Conservation (phyloP, 2,329 filamentous ascomycete species). For the Talaromyces sp. region DNA sequence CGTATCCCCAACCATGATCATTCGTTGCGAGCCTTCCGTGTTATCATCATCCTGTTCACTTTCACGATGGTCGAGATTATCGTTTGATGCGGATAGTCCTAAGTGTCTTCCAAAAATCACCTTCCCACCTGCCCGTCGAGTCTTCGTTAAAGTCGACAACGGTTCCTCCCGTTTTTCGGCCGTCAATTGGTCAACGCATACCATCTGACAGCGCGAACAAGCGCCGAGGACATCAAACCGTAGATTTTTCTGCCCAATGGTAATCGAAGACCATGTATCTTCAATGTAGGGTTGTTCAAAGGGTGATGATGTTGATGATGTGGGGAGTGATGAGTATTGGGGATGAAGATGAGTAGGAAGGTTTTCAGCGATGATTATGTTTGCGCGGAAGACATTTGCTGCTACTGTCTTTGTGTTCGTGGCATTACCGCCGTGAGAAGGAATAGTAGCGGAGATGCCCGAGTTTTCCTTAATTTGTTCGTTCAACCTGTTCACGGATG, state of each 20-base stretch:
- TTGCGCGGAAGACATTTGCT: conserved; percentile 79
- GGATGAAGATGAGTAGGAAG: conserved; percentile 23
- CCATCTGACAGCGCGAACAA: conserved; percentile 91
- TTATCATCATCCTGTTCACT: conserved; percentile 16
- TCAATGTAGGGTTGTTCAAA: conserved; percentile 66
- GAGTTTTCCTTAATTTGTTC: conserved; percentile 59
- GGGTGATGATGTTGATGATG: not conserved
- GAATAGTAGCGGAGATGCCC: not conserved
- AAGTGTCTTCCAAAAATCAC: conserved; percentile 85
- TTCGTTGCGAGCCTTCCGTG: not conserved
- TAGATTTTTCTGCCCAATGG: conserved; percentile 53
- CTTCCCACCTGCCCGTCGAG: conserved; percentile 75
- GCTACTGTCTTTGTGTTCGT: conserved; percentile 54
- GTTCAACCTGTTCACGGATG: conserved; percentile 77
- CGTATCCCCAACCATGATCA: conserved; percentile 39
- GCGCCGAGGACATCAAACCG: conserved; percentile 66
- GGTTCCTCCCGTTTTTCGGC: conserved; percentile 77
- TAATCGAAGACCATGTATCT: conserved; percentile 69
- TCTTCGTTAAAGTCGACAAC: conserved; percentile 83
- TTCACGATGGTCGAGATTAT: conserved; percentile 16
- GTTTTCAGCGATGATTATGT: conserved; percentile 68
- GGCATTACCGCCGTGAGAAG: conserved; percentile 44
- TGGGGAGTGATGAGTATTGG: not conserved
- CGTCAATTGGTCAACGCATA: conserved; percentile 85
- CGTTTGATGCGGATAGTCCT: conserved; percentile 30